Conservation (phyloP, 2,329 filamentous ascomycete genomes). For the Paracoccidioides brasiliensis region DNA sequence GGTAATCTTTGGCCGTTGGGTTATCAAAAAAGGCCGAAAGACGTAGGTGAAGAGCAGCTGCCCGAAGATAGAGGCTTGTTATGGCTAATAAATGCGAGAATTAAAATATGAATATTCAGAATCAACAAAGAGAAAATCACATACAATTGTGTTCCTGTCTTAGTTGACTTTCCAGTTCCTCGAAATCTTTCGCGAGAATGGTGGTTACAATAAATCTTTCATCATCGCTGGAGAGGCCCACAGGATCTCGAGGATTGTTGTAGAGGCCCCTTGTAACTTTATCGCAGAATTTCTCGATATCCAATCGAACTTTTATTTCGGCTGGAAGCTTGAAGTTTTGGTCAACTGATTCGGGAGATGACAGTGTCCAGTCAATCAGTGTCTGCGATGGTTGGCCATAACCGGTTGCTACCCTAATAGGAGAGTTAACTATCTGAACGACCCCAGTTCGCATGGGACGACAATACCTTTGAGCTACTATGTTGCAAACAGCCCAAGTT, state of each 20-base stretch:
- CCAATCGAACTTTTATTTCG: conserved; percentile 39
- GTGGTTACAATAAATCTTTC: conserved; percentile 34
- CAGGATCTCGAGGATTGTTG: conserved; percentile 42
- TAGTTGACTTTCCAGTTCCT: conserved; percentile 41
- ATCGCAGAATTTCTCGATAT: conserved; percentile 47
- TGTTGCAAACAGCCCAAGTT: conserved; percentile 56
- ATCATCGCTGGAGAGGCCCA: conserved; percentile 35
- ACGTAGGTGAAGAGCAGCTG: conserved; percentile 35
- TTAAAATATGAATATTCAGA: background rate
- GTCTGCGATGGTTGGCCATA: conserved; percentile 54
- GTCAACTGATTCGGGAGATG: conserved; percentile 30
- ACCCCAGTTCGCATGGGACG: background rate
- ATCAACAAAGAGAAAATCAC: conserved; percentile 3
- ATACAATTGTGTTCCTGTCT: conserved; percentile 29
- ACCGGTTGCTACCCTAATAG: conserved; percentile 49
- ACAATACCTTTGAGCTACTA: conserved; percentile 50
- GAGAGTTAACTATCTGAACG: background rate
- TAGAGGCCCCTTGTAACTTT: conserved; percentile 45
- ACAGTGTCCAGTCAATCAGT: conserved; percentile 46
- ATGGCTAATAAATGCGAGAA: conserved; percentile 21
- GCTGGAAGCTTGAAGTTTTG: conserved; percentile 38
- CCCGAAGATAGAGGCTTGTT: conserved; percentile 35
- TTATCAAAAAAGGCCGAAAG: conserved; percentile 40
- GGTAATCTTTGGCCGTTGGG: conserved; percentile 33
- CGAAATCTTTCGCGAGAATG: conserved; percentile 34